Evolutionary conservation across 2,329 filamentous ascomycete species (phyloP), one percentile per base, ranked within the genome.

Genomic region (Xylariaceae sp.): DNA sequence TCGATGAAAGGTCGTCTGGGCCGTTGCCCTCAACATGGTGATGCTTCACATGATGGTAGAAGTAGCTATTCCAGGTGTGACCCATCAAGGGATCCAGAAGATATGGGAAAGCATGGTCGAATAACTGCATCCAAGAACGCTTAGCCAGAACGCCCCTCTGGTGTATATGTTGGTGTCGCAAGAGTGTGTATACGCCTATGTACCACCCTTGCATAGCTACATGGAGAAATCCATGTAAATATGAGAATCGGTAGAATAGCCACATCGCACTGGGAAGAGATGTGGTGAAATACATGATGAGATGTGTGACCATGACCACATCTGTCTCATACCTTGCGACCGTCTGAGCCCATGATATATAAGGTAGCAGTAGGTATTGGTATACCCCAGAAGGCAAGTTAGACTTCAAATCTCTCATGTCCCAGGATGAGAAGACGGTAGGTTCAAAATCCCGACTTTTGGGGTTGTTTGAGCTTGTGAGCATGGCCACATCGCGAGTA

Each of bases 91-190:
- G 90, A 64, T 92, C 88, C 9, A 85, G 77, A 36, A 93, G 72
- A 69, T 92, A 94, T 0, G 90, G 90, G 65, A 92, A 93, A 1
- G 80, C 49, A 5, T 74, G 69, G 67, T 94, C 90, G 56, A 93
- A 73, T 26, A 81, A 23, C 23, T 45, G 67, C 50, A 61, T 51
- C 40, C 57, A 59, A 51, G 81, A 83, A 6, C 75, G 71, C 65
- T 82, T 83, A 21, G 78, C 74, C 31, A 93, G 74, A 3, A 93
- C 79, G 14, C 90, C 90, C 41, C 86, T 82, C 78, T 86, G 86
- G 71, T 94, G 90, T 65, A 94, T 93, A 71, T 94, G 90, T 68
- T 94, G 90, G 67, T 94, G 90, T 82, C 90, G 90, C 83, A 94
- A 86, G 33, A 94, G 79, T 0, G 90, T 94, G 74, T 91, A 94